A percentile compares a stretch with the other conserved stretches of the same genome.
phyloP scores from a whole-genome alignment of 208 protist genomes.

The Leishmania guyanensis region DNA sequence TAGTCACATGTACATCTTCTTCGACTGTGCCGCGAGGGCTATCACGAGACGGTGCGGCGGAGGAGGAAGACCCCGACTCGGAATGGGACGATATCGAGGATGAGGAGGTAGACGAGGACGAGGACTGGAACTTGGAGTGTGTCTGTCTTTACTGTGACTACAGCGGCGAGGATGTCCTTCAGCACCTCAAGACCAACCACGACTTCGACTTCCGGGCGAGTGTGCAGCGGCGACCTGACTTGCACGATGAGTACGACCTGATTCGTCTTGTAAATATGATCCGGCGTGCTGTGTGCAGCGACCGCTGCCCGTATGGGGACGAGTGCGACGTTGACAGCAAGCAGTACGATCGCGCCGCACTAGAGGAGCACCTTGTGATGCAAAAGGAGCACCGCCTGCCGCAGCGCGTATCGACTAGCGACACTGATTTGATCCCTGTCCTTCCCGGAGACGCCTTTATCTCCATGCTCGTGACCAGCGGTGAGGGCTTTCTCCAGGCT shows the following conservation, averaged over 20 bases:
- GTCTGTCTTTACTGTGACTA: constrained; percentile 72
- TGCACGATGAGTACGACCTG: constrained; percentile 75
- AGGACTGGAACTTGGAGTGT: constrained; percentile 55
- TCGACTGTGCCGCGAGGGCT: not conserved
- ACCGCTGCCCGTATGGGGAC: constrained; percentile 30
- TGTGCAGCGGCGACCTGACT: constrained; percentile 40
- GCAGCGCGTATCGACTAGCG: constrained; percentile 31
- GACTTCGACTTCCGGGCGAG: constrained; percentile 53
- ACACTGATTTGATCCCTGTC: constrained; percentile 59
- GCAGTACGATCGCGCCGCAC: constrained; percentile 31
- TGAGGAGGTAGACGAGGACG: constrained; percentile 50
- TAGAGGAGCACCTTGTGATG: constrained; percentile 48
- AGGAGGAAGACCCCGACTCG: constrained; percentile 26
- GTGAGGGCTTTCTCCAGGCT: constrained; percentile 42
- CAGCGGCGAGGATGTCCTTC: constrained; percentile 39
- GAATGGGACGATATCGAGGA: constrained; percentile 37
- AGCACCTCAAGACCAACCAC: constrained; percentile 60
- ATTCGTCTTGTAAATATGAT: constrained; percentile 81
- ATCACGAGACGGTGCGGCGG: constrained; percentile 15
- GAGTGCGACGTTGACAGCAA: constrained; percentile 25
- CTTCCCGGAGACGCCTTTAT: constrained; percentile 73
- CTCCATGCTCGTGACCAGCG: constrained; percentile 63
- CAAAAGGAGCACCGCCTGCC: constrained; percentile 59
- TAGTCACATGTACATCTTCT: not conserved
- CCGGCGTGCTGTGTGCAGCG: constrained; percentile 43